A percentile compares a stretch with the other conserved stretches of the same genome.
These are phyloP conservation scores for Salix suchowensis DNA, from an alignment of 345 rosid species.

Conservation along the genomic window DNA sequence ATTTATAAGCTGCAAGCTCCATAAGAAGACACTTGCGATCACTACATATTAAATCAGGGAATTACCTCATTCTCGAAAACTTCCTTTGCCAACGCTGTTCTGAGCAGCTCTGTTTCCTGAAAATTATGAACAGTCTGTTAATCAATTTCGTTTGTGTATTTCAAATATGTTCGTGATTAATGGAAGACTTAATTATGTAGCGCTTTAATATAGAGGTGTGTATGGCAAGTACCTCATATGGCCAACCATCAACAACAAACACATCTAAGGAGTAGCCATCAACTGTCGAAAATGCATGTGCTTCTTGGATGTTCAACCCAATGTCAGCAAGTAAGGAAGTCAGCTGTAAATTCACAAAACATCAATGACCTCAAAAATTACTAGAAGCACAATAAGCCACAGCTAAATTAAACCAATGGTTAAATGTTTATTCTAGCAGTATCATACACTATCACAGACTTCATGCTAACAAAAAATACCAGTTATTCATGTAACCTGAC, in stretches of 20 bases:
- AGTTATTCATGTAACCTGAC: not conserved
- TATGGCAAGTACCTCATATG: slow-evolving; percentile 64
- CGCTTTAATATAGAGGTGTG: not conserved
- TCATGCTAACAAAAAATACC: not conserved
- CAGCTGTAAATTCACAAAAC: slow-evolving; percentile 48
- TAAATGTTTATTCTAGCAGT: not conserved
- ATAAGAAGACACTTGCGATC: not conserved
- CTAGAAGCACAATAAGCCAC: not conserved
- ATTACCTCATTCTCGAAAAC: slow-evolving; percentile 70
- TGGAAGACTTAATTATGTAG: not conserved
- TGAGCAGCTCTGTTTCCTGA: slow-evolving; percentile 81
- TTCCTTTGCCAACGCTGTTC: slow-evolving; percentile 65
- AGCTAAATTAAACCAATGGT: not conserved
- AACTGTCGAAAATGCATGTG: slow-evolving; percentile 89
- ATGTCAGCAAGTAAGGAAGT: slow-evolving; percentile 84
- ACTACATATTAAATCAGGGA: not conserved
- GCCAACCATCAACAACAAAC: slow-evolving; percentile 99
- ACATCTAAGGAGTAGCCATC: slow-evolving; percentile 96
- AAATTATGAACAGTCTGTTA: slow-evolving; percentile 21
- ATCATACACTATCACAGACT: not conserved
- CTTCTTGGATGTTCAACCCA: slow-evolving; percentile 97
- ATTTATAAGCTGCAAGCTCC: not conserved
- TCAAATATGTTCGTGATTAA: slow-evolving; percentile 4
- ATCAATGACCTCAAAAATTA: slow-evolving; percentile 10
- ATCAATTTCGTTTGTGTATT: slow-evolving; percentile 9